These are phyloP conservation scores for Furcasterigmium furcatum DNA, from an alignment of 2,329 filamentous ascomycete species.

Conservation along the genomic window DNA sequence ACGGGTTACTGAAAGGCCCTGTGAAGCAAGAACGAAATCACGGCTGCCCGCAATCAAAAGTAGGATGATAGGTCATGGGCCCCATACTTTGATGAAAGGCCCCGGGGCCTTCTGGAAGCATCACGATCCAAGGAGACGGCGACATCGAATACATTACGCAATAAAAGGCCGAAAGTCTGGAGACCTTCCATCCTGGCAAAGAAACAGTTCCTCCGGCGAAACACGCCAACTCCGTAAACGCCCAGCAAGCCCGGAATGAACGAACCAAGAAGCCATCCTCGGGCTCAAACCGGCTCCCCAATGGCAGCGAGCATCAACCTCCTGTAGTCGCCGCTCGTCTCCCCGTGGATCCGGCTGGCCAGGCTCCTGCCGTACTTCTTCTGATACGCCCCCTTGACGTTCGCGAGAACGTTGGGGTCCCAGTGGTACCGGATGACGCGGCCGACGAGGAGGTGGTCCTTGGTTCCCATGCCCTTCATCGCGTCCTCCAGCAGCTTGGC, in stretches of 20 bases:
- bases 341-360: constrained; percentile 67
- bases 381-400: constrained; percentile 76
- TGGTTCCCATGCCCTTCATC: constrained; percentile 86
- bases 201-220: too few relatives aligned
- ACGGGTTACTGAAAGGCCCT: too few relatives aligned
- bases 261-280: neutral
- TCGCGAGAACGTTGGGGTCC: constrained; percentile 70
- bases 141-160: too few relatives aligned
- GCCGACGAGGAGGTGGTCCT: constrained; percentile 74
- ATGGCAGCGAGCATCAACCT: constrained; percentile 70
- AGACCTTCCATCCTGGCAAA: too few relatives aligned
- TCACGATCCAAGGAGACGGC: too few relatives aligned
- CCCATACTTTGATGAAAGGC: too few relatives aligned
- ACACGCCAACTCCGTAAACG: neutral
- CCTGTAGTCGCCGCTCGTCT: constrained; percentile 84
- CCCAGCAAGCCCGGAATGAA: too few relatives aligned
- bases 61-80: too few relatives aligned
- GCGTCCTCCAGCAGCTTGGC: constrained; percentile 78
- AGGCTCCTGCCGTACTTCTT: constrained; percentile 68
- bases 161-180: too few relatives aligned
- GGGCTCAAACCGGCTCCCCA: constrained; percentile 31
- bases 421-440: constrained; percentile 82
- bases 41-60: too few relatives aligned
- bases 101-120: too few relatives aligned
- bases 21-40: too few relatives aligned